Percentiles rank a stretch among this genome's conserved stretches.
phyloP scores from a whole-genome alignment of 2,329 filamentous ascomycete species.

The Trichoderma sp. region DNA sequence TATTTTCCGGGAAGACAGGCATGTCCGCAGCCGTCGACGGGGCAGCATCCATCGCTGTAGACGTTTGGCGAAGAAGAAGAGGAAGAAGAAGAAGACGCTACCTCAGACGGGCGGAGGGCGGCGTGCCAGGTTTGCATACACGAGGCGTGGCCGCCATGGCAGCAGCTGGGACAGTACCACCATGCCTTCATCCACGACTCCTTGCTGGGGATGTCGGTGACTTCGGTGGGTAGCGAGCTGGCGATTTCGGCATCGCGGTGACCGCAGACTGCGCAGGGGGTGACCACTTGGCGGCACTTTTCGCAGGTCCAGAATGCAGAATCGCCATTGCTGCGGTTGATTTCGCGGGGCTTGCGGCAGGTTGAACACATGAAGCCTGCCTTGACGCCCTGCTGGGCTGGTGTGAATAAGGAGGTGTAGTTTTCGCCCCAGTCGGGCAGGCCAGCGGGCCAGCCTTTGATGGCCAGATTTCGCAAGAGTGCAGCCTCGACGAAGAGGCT shows the following conservation, averaged over 20 bases:
- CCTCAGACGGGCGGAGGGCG: slow-evolving; percentile 33
- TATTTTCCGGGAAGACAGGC: slow-evolving; percentile 62
- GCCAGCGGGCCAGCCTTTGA: slow-evolving; percentile 56
- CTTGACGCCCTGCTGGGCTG: slow-evolving; percentile 57
- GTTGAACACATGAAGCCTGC: slow-evolving; percentile 56
- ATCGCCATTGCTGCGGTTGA: slow-evolving; percentile 48
- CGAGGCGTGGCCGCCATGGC: slow-evolving; percentile 62
- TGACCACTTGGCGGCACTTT: slow-evolving; percentile 55
- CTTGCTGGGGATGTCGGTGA: slow-evolving; percentile 31
- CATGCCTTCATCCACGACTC: slow-evolving; percentile 47
- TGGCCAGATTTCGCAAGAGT: slow-evolving; percentile 61
- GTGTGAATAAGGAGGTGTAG: slow-evolving; percentile 56
- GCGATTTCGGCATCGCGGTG: slow-evolving; percentile 53
- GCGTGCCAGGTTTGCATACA: slow-evolving; percentile 64
- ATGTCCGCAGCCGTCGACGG: slow-evolving; percentile 65
- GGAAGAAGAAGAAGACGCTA: not conserved
- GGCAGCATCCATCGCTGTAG: slow-evolving; percentile 60
- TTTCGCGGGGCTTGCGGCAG: slow-evolving; percentile 59
- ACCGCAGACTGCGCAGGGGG: slow-evolving; percentile 60
- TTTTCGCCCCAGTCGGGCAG: slow-evolving; percentile 56
- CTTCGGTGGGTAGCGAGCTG: slow-evolving; percentile 40
- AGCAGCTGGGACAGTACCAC: slow-evolving; percentile 66
- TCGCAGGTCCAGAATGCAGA: slow-evolving; percentile 60
- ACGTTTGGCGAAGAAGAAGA: slow-evolving; percentile 30
- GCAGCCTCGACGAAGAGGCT: slow-evolving; percentile 62